Percentiles rank a stretch among this genome's conserved stretches.
phyloP scores from a whole-genome alignment of 2,329 filamentous ascomycete genomes.

The Davidsoniella neocaledoniae region DNA sequence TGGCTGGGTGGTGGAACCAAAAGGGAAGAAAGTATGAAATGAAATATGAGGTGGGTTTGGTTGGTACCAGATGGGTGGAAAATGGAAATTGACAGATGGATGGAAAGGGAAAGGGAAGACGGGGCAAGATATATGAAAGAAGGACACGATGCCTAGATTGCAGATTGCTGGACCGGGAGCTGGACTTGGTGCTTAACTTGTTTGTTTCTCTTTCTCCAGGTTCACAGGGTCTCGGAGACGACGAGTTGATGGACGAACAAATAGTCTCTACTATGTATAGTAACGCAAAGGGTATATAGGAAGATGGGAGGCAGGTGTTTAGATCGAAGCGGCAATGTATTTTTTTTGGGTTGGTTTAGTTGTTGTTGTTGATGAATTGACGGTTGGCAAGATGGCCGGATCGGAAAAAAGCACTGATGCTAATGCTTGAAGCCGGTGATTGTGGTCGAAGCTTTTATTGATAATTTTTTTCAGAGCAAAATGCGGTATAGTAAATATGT shows the following conservation, averaged over 20 bases:
- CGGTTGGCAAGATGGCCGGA: background rate
- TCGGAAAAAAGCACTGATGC: no score
- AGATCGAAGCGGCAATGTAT: no score
- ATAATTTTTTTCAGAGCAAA: no score
- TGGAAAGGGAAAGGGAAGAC: background rate
- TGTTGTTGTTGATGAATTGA: background rate
- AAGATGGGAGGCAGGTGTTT: no score
- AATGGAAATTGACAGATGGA: background rate
- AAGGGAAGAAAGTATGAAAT: constrained; percentile 4
- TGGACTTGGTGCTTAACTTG: background rate
- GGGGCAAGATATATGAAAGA: constrained; percentile 3
- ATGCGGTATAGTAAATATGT: no score
- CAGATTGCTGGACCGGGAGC: no score
- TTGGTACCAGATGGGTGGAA: background rate
- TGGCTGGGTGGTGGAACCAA: background rate
- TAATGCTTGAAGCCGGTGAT: no score
- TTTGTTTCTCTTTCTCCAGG: background rate
- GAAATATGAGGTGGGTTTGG: background rate
- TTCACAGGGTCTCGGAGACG: constrained; percentile 10
- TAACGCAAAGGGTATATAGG: background rate
- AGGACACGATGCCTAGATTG: constrained; percentile 12
- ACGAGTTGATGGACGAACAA: background rate
- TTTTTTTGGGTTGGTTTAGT: background rate
- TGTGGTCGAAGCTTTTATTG: no score
- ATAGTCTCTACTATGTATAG: no score